Percentiles rank a stretch among this genome's conserved stretches.
Conservation (phyloP, 192 early-diverging fungal species). For the Coemansia sp. region DNA sequence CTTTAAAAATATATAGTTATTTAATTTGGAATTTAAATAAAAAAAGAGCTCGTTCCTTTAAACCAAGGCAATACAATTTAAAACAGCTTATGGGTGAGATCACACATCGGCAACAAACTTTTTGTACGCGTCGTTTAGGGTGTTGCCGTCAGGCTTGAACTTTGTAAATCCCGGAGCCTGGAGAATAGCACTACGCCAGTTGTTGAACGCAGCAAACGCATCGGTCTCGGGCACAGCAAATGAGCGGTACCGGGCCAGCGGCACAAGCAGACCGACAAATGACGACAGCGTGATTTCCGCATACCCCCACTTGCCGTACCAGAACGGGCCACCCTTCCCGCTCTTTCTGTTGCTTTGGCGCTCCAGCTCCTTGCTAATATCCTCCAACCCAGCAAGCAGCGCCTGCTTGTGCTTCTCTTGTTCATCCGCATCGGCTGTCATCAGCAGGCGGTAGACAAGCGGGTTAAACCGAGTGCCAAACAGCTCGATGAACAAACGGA, state of each 20-base stretch:
- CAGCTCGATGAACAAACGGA: slow-evolving; percentile 42
- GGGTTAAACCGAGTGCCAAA: slow-evolving; percentile 22
- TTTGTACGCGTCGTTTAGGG: slow-evolving; percentile 19
- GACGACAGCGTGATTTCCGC: slow-evolving; percentile 29
- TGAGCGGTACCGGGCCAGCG: slow-evolving; percentile 21
- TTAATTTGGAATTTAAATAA: not conserved
- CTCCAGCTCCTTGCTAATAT: slow-evolving; percentile 25
- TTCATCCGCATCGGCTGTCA: slow-evolving; percentile 14
- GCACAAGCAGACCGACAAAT: slow-evolving; percentile 19
- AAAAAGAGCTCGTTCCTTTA: not conserved
- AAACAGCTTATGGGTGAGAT: not conserved
- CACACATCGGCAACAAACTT: slow-evolving; percentile 20
- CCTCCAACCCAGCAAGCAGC: slow-evolving; percentile 16
- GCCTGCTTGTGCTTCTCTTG: slow-evolving; percentile 14
- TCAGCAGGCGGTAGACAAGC: slow-evolving; percentile 14
- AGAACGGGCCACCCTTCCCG: slow-evolving; percentile 38
- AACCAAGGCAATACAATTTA: not conserved
- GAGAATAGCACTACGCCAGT: slow-evolving; percentile 31
- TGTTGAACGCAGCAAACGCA: slow-evolving; percentile 32
- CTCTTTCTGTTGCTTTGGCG: slow-evolving; percentile 29
- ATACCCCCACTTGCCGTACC: slow-evolving; percentile 22
- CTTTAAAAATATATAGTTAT: not conserved
- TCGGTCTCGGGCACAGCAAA: slow-evolving; percentile 31
- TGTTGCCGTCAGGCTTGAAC: slow-evolving; percentile 15
- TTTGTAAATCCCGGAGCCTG: slow-evolving; percentile 24